Percentiles rank a stretch among this genome's conserved stretches.
Evolutionary conservation across 2,329 filamentous ascomycete species (phyloP).

Genomic region (Coniochaeta ligniaria): DNA sequence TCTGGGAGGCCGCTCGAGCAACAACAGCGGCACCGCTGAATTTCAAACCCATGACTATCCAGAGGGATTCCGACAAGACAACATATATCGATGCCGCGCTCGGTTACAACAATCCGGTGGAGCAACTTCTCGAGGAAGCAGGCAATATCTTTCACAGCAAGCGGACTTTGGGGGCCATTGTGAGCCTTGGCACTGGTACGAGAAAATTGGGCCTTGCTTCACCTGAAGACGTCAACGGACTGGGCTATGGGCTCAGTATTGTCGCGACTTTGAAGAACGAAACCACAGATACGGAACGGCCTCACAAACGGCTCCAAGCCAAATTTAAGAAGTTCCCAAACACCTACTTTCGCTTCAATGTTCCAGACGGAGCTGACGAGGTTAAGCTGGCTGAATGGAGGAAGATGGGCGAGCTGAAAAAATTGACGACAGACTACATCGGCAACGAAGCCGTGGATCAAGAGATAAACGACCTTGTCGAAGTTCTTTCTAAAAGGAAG

Average conservation of each 20-base stretch:
- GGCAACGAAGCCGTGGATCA: constrained; percentile 1
- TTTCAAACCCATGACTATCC: constrained; percentile 33
- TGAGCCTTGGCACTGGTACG: constrained; percentile 3
- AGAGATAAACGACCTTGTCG: constrained; percentile 13
- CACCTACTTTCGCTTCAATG: constrained; percentile 21
- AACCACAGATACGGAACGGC: constrained; percentile 13
- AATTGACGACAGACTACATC: constrained; percentile 16
- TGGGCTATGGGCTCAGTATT: too few species aligned
- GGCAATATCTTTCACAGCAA: constrained; percentile 15
- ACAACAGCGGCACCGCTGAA: constrained; percentile 31
- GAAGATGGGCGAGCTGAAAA: constrained; percentile 16
- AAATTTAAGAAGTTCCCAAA: constrained; percentile 9
- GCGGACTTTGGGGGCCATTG: constrained; percentile 17
- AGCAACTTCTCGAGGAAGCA: constrained; percentile 18
- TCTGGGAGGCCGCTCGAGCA: constrained; percentile 35
- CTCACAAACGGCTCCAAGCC: constrained; percentile 9
- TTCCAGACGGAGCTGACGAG: constrained; percentile 15
- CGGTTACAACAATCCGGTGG: constrained; percentile 34
- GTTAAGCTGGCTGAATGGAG: constrained; percentile 14
- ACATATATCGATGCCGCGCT: constrained; percentile 34
- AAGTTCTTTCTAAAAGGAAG: constrained; percentile 7
- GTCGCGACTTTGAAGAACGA: constrained; percentile 11
- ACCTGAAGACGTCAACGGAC: too few species aligned
- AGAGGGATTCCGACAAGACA: constrained; percentile 11
- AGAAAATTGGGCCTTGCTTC: too few species aligned